Base-by-base conservation (phyloP, 257 asterid genomes). In the Ilex asprella region DNA sequence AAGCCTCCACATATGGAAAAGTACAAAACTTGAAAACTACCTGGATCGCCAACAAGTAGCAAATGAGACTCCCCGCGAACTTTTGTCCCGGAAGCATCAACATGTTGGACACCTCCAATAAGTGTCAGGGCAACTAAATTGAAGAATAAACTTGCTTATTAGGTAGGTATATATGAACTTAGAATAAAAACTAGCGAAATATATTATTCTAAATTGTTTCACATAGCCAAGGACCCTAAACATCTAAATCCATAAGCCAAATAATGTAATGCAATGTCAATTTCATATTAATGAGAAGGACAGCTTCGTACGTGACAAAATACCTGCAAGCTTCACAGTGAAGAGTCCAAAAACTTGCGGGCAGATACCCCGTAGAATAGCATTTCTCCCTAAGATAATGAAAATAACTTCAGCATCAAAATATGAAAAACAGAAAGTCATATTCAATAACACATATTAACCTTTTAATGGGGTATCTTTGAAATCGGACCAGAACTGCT, bases 1-100 rank as follows among this genome's bases (percentile, higher is more conserved):
- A 21, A 21, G 27, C 27, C 27, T 21, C 27, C 27, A 1, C 27
- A 21, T 21, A 21, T 41, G 47, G 12, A 41, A 41, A 41, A 7
- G 12, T n/a, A 14, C 10, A 6, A 53, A 53, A 53, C 14, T 6
- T 4, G 3, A 46, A 46, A 46, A 53, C 76, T 86, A 93, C 99
- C 99, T 69, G 99, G 99, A 87, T 93, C 99, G 35, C 99, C 99
- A 66, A 93, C 96, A 76, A 93, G 86, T 73, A 93, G 97, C 77
- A 93, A 77, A 82, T 93, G 99, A 72, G 97, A 93, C 75, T 89
- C 99, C 55, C 99, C 99, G 32, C 99, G 84, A 60, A 93, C 81
- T 46, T 46, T 46, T 10, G 52, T 46, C 2, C 52, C n/a, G 13
- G 52, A 46, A 6, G 52, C 52, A 46, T 46, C 52, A 46, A 46